Evolutionary conservation across 805 yeast species (phyloP), one percentile per base, ranked within the genome.

Genomic region (Cyberlindnera sargentensis): DNA sequence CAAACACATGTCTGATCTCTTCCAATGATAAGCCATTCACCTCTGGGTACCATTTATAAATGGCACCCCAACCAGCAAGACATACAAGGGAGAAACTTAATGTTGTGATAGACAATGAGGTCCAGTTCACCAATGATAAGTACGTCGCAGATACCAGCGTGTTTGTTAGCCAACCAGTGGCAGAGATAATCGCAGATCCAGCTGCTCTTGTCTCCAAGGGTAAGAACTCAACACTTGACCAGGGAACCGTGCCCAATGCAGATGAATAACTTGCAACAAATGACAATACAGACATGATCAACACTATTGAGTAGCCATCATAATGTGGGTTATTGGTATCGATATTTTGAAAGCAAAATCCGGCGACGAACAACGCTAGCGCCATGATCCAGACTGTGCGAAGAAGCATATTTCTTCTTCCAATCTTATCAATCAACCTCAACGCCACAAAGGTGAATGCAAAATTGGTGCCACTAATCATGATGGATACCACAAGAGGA

Each of bases 381-480:
- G 65, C 53, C 68, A 69, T 66, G 5, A 70, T 50, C 67, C 70
- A 64, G 8, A 67, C 60, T 0, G 73, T 68, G 30, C 53, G 43
- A 42, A 79, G 57, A 27, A 78, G 62, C 57, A 76, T 68, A 4
- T 52, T 34, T 37, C 72, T 55, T 47, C 66, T 68, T 10, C 85
- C 85, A 45, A 74, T 52, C 34, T 59, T 57, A 51, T 79, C 84
- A 42, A 78, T 71, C 31, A 66, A 66, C 35, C 52, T 63, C 47
- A 78, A 64, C 8, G 81, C 78, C 11, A 73, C 69, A 43, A 75
- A 68, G 1, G 83, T 78, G 38, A 78, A 77, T 4, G 64, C 49
- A 50, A 78, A 77, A 55, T 79, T 79, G 26, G 78, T 75, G 15
- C 70, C 55, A 42, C 83, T 81, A 38, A 78, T 69, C 24, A 72